Evolutionary conservation across 164 flowering plant genomes (phyloP).

Genomic region (Kalanchoe fedtschenkoi): DNA sequence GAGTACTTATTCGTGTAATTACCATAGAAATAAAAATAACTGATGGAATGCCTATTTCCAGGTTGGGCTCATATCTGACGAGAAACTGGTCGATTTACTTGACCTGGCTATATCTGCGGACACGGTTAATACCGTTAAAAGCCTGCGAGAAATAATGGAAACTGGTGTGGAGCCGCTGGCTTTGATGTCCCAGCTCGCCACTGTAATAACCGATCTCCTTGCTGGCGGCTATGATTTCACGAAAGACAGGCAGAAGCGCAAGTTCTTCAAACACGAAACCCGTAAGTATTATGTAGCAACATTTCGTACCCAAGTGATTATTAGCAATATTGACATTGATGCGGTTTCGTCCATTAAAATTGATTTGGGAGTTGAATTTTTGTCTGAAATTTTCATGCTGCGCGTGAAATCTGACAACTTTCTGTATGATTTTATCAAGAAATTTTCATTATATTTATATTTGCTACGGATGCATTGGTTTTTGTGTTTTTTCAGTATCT

Average conservation of each 20-base stretch:
- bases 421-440: no score
- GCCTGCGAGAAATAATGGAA: slow-evolving; percentile 83
- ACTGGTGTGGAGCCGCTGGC: slow-evolving; percentile 90
- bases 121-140: slow-evolving; percentile 94
- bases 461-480: not conserved
- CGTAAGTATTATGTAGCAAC: slow-evolving; percentile 39
- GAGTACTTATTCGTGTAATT: not conserved
- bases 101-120: slow-evolving; percentile 97
- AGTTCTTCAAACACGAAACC: slow-evolving; percentile 63
- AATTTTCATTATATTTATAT: no score
- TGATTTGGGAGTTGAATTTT: no score
- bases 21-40: not conserved
- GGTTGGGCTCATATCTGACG: slow-evolving; percentile 96
- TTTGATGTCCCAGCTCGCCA: slow-evolving; percentile 97
- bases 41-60: slow-evolving; percentile 18
- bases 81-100: slow-evolving; percentile 90
- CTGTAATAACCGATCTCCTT: slow-evolving; percentile 88
- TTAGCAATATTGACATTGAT: not conserved
- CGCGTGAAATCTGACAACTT: no score
- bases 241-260: slow-evolving; percentile 60
- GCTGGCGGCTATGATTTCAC: slow-evolving; percentile 80
- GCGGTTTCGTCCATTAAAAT: no score
- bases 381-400: not conserved
- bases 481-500: slow-evolving; percentile 47
- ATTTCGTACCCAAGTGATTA: not conserved